Conservation (phyloP, 306 rosid genomes). For the Trifolium dubium region DNA sequence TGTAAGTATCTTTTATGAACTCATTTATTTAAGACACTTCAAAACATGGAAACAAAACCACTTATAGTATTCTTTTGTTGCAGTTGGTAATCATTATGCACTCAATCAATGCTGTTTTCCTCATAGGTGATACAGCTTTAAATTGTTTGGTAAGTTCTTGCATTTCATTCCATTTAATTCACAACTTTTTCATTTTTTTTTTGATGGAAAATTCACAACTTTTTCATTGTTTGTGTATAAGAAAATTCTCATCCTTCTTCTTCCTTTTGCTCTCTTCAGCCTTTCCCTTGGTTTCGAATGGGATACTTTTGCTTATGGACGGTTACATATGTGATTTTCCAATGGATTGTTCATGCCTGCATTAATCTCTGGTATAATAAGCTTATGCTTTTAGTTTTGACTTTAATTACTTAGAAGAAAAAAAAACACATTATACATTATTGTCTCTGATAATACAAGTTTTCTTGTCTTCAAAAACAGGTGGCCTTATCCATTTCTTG, state of each 20-base stretch:
- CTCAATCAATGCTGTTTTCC: conserved; percentile 88
- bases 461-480: conserved; percentile 50
- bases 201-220: conserved; percentile 23
- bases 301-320: conserved; percentile 97
- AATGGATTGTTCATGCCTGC: conserved; percentile 86
- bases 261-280: conserved; percentile 47
- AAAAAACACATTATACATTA: conserved; percentile 11
- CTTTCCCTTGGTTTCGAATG: conserved; percentile 92
- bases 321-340: conserved; percentile 69
- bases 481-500: conserved; percentile 99
- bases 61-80: conserved; percentile 30
- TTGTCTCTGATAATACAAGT: conserved; percentile 27
- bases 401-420: neutral
- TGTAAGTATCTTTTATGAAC: conserved; percentile 57
- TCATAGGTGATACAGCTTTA: conserved; percentile 79
- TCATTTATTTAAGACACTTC: conserved; percentile 1
- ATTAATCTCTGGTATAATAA: conserved; percentile 65
- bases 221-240: conserved; percentile 17
- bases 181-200: conserved; percentile 33
- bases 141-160: conserved; percentile 74
- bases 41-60: neutral
- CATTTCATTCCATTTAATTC: conserved; percentile 20
- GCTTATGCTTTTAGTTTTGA: conserved; percentile 3
- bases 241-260: conserved; percentile 23
- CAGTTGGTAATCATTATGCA: conserved; percentile 88